Percentiles rank a stretch among this genome's conserved stretches.
Conservation (phyloP, 176 grass and related monocot species). For the Dendrocalamus sinicus region DNA sequence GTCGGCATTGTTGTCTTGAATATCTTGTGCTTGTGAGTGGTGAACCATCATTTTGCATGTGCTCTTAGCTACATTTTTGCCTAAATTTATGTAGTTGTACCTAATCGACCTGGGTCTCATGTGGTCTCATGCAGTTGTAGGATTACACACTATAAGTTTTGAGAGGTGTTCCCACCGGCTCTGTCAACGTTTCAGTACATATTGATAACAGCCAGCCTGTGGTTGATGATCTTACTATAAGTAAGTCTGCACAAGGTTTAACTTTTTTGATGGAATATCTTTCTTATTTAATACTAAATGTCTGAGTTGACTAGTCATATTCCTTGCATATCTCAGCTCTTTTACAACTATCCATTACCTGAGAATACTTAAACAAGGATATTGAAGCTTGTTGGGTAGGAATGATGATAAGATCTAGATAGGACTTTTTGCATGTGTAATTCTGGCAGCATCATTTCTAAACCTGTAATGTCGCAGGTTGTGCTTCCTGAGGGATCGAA, state of each 20-base stretch:
- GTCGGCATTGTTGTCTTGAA: no score
- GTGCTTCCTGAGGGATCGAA: conserved; percentile 83
- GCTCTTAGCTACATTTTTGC: no score
- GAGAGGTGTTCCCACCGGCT: no score
- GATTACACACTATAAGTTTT: no score
- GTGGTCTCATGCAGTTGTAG: no score
- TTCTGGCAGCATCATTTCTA: conserved; percentile 25
- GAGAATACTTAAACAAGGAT: background rate
- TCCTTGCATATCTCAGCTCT: conserved; percentile 3
- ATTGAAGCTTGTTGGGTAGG: background rate
- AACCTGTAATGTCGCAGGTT: conserved; percentile 45
- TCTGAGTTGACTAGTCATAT: conserved; percentile 14
- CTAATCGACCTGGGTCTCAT: no score
- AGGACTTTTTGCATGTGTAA: background rate
- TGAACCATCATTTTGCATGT: no score
- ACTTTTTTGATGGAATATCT: conserved; percentile 32
- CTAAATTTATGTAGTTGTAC: no score
- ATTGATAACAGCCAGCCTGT: background rate
- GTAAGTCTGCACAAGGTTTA: conserved; percentile 40
- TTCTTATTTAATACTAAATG: conserved; percentile 8
- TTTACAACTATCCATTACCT: conserved; percentile 17
- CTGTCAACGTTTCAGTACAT: no score
- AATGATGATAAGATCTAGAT: background rate
- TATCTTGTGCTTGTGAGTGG: no score
- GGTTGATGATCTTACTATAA: conserved; percentile 86